Evolutionary conservation across 1,139 yeast species (phyloP).

Genomic region (Taphrina flavorubra): DNA sequence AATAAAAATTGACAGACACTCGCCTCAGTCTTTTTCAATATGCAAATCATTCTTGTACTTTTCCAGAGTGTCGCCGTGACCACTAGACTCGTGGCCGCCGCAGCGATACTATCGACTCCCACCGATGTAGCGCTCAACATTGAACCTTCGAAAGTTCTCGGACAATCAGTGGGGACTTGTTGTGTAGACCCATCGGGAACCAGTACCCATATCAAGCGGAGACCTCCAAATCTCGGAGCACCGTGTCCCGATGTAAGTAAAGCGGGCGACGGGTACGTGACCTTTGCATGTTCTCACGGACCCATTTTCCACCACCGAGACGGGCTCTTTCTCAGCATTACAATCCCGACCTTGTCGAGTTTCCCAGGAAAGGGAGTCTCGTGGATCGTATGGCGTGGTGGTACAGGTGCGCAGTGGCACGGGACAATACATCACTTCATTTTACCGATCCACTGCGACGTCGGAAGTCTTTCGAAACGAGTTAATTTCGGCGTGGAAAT

Average conservation of each 20-base stretch:
- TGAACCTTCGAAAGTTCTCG: too few species aligned
- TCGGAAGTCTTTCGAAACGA: neutral
- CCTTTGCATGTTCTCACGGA: conserved; percentile 1
- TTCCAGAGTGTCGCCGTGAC: too few species aligned
- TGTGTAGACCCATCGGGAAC: too few species aligned
- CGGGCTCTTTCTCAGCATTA: neutral
- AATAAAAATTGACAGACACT: too few species aligned
- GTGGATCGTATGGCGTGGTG: neutral
- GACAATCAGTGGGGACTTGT: too few species aligned
- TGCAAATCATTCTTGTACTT: too few species aligned
- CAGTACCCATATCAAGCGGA: too few species aligned
- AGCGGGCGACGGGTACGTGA: neutral
- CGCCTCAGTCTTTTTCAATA: too few species aligned
- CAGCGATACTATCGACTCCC: neutral
- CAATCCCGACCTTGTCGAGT: neutral
- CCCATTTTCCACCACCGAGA: neutral
- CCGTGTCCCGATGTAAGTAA: too few species aligned
- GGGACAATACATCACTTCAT: neutral
- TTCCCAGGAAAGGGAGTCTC: too few species aligned
- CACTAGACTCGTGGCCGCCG: neutral
- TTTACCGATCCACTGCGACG: neutral
- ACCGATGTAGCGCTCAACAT: too few species aligned
- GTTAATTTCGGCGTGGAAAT: neutral
- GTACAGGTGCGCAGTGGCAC: neutral
- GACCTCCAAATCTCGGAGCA: too few species aligned